A percentile compares a stretch with the other conserved stretches of the same genome.
These are phyloP conservation scores for Puccinia triticina DNA, from an alignment of 1,284 basidiomycete genomes.

Conservation along the genomic window DNA sequence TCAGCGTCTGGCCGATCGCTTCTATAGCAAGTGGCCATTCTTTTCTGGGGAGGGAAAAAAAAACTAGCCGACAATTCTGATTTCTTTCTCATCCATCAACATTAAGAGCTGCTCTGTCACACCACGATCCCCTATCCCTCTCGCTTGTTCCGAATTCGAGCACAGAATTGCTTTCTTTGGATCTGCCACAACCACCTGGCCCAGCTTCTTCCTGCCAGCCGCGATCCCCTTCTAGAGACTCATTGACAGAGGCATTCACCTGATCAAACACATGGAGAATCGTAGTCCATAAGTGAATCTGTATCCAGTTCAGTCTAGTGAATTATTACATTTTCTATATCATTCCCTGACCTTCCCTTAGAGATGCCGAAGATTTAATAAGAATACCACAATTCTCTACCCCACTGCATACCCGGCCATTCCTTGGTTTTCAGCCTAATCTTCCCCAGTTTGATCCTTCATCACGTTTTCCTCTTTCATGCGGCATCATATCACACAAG, in stretches of 20 bases:
- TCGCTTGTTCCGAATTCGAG: conserved; percentile 5
- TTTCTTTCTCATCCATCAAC: not conserved
- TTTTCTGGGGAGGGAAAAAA: not conserved
- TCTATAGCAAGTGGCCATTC: not conserved
- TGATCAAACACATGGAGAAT: conserved; percentile 10
- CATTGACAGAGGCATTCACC: not conserved
- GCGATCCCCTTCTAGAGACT: conserved; percentile 10
- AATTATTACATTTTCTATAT: conserved; percentile 28
- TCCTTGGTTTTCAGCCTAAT: conserved; percentile 19
- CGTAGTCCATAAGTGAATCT: conserved; percentile 15
- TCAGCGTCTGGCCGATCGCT: conserved; percentile 41
- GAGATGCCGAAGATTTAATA: conserved; percentile 15
- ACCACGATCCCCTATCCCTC: conserved; percentile 1
- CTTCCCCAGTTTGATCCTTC: conserved; percentile 21
- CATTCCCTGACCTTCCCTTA: conserved; percentile 29
- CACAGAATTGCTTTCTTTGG: not conserved
- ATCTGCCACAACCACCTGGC: not conserved
- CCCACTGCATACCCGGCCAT: conserved; percentile 21
- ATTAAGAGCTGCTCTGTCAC: not conserved
- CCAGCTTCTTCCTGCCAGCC: not conserved
- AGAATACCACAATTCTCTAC: not conserved
- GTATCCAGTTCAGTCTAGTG: conserved; percentile 19
- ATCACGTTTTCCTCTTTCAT: conserved; percentile 35
- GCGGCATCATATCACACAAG: conserved; percentile 9
- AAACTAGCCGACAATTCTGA: not conserved